These are phyloP conservation scores for Elongisporangium prolatum DNA, from an alignment of 352 stramenopile genomes.

Conservation along the genomic window DNA sequence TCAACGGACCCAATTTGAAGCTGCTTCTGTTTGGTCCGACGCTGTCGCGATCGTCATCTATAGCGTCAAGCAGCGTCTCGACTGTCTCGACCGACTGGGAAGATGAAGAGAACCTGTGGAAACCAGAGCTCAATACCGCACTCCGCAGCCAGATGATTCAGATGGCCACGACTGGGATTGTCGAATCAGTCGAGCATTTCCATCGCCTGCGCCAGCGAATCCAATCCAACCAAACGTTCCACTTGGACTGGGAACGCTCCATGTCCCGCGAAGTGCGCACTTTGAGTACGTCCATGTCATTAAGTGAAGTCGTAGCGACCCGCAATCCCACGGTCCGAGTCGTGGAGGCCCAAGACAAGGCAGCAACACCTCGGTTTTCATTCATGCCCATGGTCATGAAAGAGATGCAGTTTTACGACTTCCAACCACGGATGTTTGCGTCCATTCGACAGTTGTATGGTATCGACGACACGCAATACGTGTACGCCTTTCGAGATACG, in stretches of 20 bases:
- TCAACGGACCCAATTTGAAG: constrained; percentile 58
- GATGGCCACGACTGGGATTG: constrained; percentile 86
- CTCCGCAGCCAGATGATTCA: constrained; percentile 86
- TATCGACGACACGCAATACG: constrained; percentile 76
- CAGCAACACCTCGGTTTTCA: constrained; percentile 36
- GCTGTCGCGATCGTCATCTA: constrained; percentile 1
- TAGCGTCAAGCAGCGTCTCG: constrained; percentile 7
- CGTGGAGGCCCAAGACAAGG: constrained; percentile 46
- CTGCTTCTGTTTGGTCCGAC: constrained; percentile 16
- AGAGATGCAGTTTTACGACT: constrained; percentile 88
- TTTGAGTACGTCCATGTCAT: constrained; percentile 40
- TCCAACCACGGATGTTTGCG: constrained; percentile 77
- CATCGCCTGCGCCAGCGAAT: constrained; percentile 63
- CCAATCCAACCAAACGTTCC: constrained; percentile 76
- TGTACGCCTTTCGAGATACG: constrained; percentile 71
- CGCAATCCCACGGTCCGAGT: constrained; percentile 62
- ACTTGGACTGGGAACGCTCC: constrained; percentile 72
- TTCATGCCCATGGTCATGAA: constrained; percentile 69
- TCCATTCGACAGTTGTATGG: constrained; percentile 62
- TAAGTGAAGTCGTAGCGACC: constrained; percentile 19
- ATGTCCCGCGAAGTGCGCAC: constrained; percentile 46
- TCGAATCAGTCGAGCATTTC: constrained; percentile 81
- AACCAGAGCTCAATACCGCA: constrained; percentile 83
- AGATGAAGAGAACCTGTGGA: constrained; percentile 42
- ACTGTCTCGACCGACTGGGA: constrained; percentile 3